Percentiles rank a stretch among this genome's conserved stretches.
These are phyloP conservation scores for Yamadazyma membranifaciens DNA, from an alignment of 1,139 yeast genomes.

Conservation along the genomic window DNA sequence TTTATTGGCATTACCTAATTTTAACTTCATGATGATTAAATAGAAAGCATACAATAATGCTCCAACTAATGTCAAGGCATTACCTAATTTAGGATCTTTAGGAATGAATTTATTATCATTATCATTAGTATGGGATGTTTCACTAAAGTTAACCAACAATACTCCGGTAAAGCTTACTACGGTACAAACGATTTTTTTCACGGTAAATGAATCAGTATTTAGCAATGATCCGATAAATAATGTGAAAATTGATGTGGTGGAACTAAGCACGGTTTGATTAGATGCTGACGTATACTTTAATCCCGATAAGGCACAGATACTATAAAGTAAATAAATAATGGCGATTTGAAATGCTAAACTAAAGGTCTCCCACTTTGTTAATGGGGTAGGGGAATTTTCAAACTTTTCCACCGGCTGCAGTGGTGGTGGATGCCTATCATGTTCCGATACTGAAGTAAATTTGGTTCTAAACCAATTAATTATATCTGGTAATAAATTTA, in stretches of 20 bases:
- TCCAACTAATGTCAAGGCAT: slow-evolving; percentile 42
- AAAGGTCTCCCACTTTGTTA: slow-evolving; percentile 31
- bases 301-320: slow-evolving; percentile 37
- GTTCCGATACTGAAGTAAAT: background rate
- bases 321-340: slow-evolving; percentile 41
- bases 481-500: slow-evolving; percentile 44
- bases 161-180: slow-evolving; percentile 47
- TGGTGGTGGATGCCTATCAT: background rate
- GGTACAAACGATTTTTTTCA: slow-evolving; percentile 46
- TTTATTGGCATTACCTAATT: slow-evolving; percentile 42
- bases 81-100: slow-evolving; percentile 45
- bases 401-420: background rate
- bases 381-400: slow-evolving; percentile 9
- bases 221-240: slow-evolving; percentile 40
- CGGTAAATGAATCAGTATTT: slow-evolving; percentile 41
- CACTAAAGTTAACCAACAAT: slow-evolving; percentile 43
- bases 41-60: slow-evolving; percentile 50
- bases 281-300: slow-evolving; percentile 53
- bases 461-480: background rate
- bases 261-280: slow-evolving; percentile 50
- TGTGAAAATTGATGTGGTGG: slow-evolving; percentile 53
- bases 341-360: slow-evolving; percentile 39
- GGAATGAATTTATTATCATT: slow-evolving; percentile 28
- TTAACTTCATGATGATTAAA: slow-evolving; percentile 41
- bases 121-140: slow-evolving; percentile 15